Evolutionary conservation across 2,329 filamentous ascomycete species (phyloP), one percentile per base, ranked within the genome.

Genomic region (Cryoendolithus antarcticus): DNA sequence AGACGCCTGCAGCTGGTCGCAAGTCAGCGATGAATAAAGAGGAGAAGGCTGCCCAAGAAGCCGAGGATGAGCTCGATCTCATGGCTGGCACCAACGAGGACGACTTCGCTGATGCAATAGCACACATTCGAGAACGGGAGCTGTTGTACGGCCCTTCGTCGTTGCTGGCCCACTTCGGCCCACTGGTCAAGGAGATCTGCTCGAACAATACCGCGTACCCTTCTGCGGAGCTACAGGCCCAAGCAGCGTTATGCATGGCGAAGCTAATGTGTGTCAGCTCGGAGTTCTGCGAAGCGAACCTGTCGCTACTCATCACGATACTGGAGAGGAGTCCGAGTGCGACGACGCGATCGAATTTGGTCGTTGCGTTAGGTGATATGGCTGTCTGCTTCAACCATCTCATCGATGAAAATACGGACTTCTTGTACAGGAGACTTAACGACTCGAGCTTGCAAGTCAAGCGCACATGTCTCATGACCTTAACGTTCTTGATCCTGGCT

Each of bases 371-470:
- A 0, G 91, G 91, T 31, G 91, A 98, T 58, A 98, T 98, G 91
- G 93, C 93, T 0, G 91, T 98, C 13, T 95, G 88, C 72, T 98
- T 98, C 72, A 98, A 98, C 57, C 91, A 98, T 56, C 75, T 98
- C 36, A 95, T 98, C 51, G 93, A 98, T 56, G 93, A 98, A 64
- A 96, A 98, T 62, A 98, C 91, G 0, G 91, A 98, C 59, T 98
- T 96, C 67, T 64, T 98, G 32, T 98, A 98, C 63, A 80, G 91
- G 12, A 79, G 93, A 11, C 73, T 98, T 5, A 93, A 91, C 10
- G 93, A 98, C 55, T 69, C 75, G 10, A 88, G 95, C 52, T 75
- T 77, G 13, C 89, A 82, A 3, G 91, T 98, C 45, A 98, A 96
- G 70, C 79, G 91, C 8, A 98, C 93, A 0, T 98, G 91, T 62